Base-by-base conservation (phyloP, 352 stramenopile genomes). In the Globisporangium takayamanum region DNA sequence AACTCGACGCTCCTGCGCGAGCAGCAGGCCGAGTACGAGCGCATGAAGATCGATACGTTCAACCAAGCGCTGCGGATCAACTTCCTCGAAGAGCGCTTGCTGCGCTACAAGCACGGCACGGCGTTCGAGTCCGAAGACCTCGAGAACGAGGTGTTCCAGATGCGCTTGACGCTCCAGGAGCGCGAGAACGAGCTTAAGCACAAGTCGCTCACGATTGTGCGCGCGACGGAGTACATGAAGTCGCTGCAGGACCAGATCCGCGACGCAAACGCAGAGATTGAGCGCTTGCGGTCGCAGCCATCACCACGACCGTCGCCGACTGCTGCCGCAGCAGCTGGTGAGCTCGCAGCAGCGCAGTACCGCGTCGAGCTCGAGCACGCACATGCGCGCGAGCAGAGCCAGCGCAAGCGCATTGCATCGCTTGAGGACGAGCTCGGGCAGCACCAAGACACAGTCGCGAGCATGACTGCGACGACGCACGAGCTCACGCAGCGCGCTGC, bases 1-100 rank as follows among this genome's bases (percentile, higher is more conserved):
- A 59, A 20, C 46, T 49, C 59, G 51, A 64, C 42, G 22, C 53
- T 64, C 51, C 45, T 64, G 53, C 59, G 59, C 52, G 59, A 59
- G 26, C 51, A 64, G 22, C 51, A 64, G 18, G 54, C 37, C 14
- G 66, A 61, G 52, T 73, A 69, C 30, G 75, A 91, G 51, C 72
- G 73, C 2, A 67, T 93, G 5, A 67, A 73, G 26, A 89, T 83
- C 66, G 80, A 88, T 52, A 87, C 86, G 20, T 74, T 74, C 55
- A 72, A 74, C 57, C 57, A 66, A 42, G 65, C 67, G 55, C 61
- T 74, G 65, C 65, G 68, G 5, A 72, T 73, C 46, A 64, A 70
- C 42, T 75, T 62, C 26, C 46, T 75, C 39, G 68, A 93, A 55
- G 74, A 91, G 57, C 73, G 76, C n/a, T 64, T 93, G 51, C 55